Evolutionary conservation across 1,284 basidiomycete species (phyloP).

Genomic region (Leccinum angustisporum): DNA sequence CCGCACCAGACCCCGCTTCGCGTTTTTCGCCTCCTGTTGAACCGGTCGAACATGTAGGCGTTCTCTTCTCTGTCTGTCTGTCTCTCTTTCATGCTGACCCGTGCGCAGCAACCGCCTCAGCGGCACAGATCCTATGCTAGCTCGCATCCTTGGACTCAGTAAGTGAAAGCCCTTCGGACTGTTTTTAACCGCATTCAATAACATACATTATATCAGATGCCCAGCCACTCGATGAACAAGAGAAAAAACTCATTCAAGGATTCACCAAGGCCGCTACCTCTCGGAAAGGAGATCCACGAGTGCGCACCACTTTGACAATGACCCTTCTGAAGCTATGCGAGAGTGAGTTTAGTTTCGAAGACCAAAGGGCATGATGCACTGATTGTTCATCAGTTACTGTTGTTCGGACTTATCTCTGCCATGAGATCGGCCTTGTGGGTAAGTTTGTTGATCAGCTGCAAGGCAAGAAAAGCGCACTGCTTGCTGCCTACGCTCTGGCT

Average conservation of each 20-base stretch:
- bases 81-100: conserved; percentile 14
- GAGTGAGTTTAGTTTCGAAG: not conserved
- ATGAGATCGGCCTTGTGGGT: not conserved
- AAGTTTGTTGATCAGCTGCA: conserved; percentile 17
- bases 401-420: conserved; percentile 3
- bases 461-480: conserved; percentile 9
- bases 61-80: not conserved
- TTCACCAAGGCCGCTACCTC: conserved; percentile 6
- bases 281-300: conserved; percentile 3
- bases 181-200: not conserved
- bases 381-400: not conserved
- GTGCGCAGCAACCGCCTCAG: conserved; percentile 14
- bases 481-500: conserved; percentile 17
- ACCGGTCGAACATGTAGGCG: conserved; percentile 17
- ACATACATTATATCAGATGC: conserved; percentile 8
- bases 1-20: not conserved
- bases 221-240: not conserved
- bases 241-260: conserved; percentile 12
- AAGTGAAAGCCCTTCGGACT: not conserved
- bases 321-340: conserved; percentile 12
- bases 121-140: not conserved
- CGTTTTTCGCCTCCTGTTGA: conserved; percentile 1
- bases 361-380: not conserved
- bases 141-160: conserved; percentile 24
- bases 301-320: conserved; percentile 23